Evolutionary conservation across 2,329 filamentous ascomycete species (phyloP), one percentile per base, ranked within the genome.

Genomic region (Zasmidium citrigriseum): DNA sequence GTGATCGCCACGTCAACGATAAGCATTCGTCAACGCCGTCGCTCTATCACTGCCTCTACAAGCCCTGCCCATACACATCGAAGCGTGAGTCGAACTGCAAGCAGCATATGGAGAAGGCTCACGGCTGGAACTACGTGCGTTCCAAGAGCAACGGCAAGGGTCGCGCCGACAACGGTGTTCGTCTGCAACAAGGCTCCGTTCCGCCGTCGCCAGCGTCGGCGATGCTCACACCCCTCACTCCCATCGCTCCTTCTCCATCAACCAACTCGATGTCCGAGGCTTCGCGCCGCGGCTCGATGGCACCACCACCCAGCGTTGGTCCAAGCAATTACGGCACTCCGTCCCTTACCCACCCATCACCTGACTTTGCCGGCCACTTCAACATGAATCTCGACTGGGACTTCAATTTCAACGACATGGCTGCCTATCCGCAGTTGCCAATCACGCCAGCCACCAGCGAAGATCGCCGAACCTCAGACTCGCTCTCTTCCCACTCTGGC

Each of bases 51-150:
- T 99, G 95, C 77, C 78, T 86, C 49, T 98, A 84, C 77, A 83
- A 86, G 67, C 89, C 89, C 22, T 98, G 95, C 82, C 87, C 90
- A 0, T 98, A 98, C 80, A 89, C 91, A 71, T 96, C 93, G 11
- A 98, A 98, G 82, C 89, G 93, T 59, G 90, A 96, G 78, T 95
- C 90, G 63, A 98, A 98, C 76, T 96, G 91, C 84, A 97, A 97
- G 75, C 93, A 97, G 76, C 93, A 98, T 77, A 97, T 97, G 93
- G 93, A 98, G 80, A 97, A 97, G 77, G 89, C 91, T 0, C 93
- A 98, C 70, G 88, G 88, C 58, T 96, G 91, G 89, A 82, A 83
- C n/a, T 97, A 97, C 67, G 83, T 93, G 55, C 89, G 93, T 64
- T 93, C 91, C 59, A 97, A 97, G 83, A 93, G 89, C 75, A 96